A percentile compares a stretch with the other conserved stretches of the same genome.
phyloP scores from a whole-genome alignment of 208 protist species.

The Entamoeba invadens region DNA sequence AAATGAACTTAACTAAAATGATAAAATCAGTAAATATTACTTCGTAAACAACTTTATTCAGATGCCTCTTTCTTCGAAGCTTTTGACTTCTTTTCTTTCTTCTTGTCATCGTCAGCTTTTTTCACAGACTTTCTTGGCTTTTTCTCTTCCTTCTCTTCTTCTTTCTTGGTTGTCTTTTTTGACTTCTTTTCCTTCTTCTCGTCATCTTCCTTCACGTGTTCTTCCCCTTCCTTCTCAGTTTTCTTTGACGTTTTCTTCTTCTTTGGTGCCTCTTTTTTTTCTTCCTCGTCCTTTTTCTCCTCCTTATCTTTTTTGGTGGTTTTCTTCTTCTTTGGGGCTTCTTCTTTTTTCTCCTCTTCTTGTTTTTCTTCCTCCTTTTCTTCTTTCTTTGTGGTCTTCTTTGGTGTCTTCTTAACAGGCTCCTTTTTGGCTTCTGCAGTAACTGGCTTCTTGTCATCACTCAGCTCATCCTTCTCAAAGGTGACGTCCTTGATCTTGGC shows the following conservation, averaged over 20 bases:
- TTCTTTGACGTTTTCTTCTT: neutral
- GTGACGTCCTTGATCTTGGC: no score
- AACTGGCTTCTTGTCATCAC: no score
- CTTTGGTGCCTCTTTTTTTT: neutral
- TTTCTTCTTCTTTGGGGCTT: neutral
- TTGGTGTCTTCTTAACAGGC: no score
- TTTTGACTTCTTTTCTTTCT: no score
- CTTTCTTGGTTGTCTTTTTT: neutral
- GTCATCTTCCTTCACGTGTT: neutral
- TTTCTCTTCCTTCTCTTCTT: neutral
- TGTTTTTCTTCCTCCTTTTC: neutral
- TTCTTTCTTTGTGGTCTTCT: neutral
- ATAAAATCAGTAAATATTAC: no score
- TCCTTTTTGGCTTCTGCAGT: no score
- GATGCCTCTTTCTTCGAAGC: no score
- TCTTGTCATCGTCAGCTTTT: no score
- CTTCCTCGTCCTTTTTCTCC: neutral
- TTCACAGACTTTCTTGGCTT: neutral
- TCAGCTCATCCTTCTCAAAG: no score
- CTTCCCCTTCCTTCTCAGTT: neutral
- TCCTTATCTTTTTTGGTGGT: neutral
- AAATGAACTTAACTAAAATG: no score
- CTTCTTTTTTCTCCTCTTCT: neutral
- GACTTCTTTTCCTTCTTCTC: neutral
- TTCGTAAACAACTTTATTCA: no score